Evolutionary conservation across 2,329 filamentous ascomycete genomes (phyloP).

Genomic region (Pyricularia sp.): DNA sequence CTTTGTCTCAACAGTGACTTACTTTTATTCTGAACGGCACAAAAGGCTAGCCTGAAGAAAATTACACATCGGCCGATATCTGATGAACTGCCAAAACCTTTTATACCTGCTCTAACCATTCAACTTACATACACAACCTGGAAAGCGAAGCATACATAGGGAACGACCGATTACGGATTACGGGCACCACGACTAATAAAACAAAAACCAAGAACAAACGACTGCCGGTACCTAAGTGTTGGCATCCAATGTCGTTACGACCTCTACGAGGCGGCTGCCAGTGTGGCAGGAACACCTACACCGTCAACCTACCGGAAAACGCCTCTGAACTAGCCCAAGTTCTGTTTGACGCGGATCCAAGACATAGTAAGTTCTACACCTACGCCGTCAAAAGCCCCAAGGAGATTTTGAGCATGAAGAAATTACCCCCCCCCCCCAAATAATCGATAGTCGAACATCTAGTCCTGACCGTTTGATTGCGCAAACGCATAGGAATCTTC

Average conservation of each 20-base stretch:
- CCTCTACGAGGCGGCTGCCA: conserved; percentile 69
- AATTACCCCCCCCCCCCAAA: not conserved
- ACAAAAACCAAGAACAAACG: not conserved
- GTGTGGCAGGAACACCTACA: conserved; percentile 79
- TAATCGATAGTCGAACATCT: not conserved
- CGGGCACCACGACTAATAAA: not conserved
- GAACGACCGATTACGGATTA: not conserved
- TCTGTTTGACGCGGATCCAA: conserved; percentile 62
- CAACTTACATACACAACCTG: not conserved
- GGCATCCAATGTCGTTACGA: conserved; percentile 37
- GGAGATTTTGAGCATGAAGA: not conserved
- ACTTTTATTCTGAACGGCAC: not conserved
- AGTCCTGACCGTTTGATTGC: not conserved
- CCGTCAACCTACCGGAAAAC: conserved; percentile 57
- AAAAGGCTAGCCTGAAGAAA: not conserved
- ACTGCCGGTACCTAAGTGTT: not conserved
- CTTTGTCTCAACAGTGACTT: not conserved
- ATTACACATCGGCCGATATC: not conserved
- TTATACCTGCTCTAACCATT: not conserved
- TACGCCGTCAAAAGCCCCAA: too few relatives aligned
- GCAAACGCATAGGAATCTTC: conserved; percentile 40
- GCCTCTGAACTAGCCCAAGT: conserved; percentile 52
- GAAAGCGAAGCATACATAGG: not conserved
- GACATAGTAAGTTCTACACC: conserved; percentile 54
- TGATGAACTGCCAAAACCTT: not conserved